Evolutionary conservation across 192 early-diverging fungal genomes (phyloP).

Genomic region (Paraglomus occultum): DNA sequence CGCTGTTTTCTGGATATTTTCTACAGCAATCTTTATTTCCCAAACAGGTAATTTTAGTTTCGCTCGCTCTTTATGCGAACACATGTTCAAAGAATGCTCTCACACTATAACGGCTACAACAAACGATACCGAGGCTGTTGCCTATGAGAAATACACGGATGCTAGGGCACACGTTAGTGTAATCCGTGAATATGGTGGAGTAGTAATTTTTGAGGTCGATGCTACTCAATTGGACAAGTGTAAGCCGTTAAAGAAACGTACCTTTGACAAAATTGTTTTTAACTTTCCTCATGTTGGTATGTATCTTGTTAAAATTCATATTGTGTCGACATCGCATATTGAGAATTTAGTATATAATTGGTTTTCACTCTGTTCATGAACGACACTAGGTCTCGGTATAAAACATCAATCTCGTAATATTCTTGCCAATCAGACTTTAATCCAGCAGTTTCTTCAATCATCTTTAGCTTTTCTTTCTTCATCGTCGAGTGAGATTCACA

Average conservation of each 20-base stretch:
- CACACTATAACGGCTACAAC: conserved; percentile 72
- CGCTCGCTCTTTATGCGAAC: conserved; percentile 64
- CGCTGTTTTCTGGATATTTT: not conserved
- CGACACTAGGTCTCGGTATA: conserved; percentile 67
- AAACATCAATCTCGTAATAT: conserved; percentile 92
- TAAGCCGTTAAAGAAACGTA: conserved; percentile 52
- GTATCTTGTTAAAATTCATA: not conserved
- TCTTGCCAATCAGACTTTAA: conserved; percentile 68
- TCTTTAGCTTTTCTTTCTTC: conserved; percentile 53
- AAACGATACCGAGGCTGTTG: conserved; percentile 65
- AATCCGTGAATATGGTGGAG: conserved; percentile 60
- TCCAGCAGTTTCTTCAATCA: conserved; percentile 63
- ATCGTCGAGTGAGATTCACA: conserved; percentile 63
- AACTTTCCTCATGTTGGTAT: conserved; percentile 94
- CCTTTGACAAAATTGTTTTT: conserved; percentile 86
- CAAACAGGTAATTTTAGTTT: conserved; percentile 87
- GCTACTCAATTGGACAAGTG: conserved; percentile 63
- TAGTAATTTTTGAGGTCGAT: conserved; percentile 76
- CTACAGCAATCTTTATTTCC: not conserved
- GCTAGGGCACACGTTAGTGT: conserved; percentile 62
- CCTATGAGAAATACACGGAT: conserved; percentile 77
- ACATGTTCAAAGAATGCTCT: conserved; percentile 48
- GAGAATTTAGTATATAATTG: not conserved
- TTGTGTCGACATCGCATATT: not conserved
- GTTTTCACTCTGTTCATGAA: not conserved